Base-by-base conservation (phyloP, 2,329 filamentous ascomycete genomes). In the Cylindrodendrum hubeiense region DNA sequence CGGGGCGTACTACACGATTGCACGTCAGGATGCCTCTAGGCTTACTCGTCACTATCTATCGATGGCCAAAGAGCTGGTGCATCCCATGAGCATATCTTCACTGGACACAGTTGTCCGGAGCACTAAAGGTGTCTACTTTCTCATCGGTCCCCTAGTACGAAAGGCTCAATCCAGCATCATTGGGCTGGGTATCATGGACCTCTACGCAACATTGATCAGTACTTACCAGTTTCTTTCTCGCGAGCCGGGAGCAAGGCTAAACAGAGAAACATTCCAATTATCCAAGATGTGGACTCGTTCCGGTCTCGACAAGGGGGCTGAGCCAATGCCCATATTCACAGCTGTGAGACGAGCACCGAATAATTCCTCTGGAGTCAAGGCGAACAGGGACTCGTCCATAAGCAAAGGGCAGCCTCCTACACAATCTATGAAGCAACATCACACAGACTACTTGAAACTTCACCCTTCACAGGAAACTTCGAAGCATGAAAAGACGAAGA, bases 91-190 rank as follows among this genome's bases (percentile, higher is more conserved):
- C 6, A 62, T 74, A 0, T 59, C 57, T 0, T 68, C 71, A 0
- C 41, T 74, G 2, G 58, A 71, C 19, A 66, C 52, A 1, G 65
- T 74, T 0, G 58, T 66, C 0, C 13, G 68, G 3, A 73, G 71
- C 1, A 74, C 67, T 1, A 67, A 55, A 21, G 71, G 71, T 0
- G 49, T 72, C 1, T 74, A 71, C 41, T 74, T 74, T 12, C 37
- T 74, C 0, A 65, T 74, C 0, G 71, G 71, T 0, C 71, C 71
- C 0, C 9, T 74, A 0, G 70, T 74, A 0, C 58, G 70, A 9
- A 74, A 74, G 49, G 71, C 71, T 1, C 67, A 71, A n/a, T 71
- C 60, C 3, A 70, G 62, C 8, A 74, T 74, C 3, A 74, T 74
- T 1, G 71, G 71, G 0, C 4, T 74, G 2, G 70, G 71, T 1